phyloP scores from a whole-genome alignment of 192 early-diverging fungal species.

The Allomyces macrogynus region DNA sequence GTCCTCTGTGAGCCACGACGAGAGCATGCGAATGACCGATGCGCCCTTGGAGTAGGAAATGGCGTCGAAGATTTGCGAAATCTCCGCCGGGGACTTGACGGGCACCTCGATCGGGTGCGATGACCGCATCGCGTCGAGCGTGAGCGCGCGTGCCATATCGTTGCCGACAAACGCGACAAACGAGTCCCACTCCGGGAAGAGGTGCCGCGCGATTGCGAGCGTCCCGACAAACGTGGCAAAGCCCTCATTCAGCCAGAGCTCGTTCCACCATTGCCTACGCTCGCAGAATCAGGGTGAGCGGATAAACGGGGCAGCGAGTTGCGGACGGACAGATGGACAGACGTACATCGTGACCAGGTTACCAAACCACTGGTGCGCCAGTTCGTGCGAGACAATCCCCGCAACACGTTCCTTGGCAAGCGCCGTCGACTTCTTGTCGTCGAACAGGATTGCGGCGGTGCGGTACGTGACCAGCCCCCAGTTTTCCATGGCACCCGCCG shows the following conservation, averaged over 20 bases:
- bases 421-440: conserved; percentile 25
- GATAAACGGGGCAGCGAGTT: too few relatives aligned
- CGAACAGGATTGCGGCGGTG: conserved; percentile 43
- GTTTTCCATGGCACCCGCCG: conserved; percentile 68
- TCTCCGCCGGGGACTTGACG: conserved; percentile 45
- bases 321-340: too few relatives aligned
- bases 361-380: conserved; percentile 72
- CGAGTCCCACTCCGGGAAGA: conserved; percentile 60
- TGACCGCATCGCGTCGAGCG: conserved; percentile 51
- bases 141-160: conserved; percentile 39
- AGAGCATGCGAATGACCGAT: conserved; percentile 63
- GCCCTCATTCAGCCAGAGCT: conserved; percentile 73
- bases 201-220: conserved; percentile 45
- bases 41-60: conserved; percentile 70
- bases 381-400: conserved; percentile 55
- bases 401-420: conserved; percentile 40
- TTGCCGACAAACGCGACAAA: conserved; percentile 50
- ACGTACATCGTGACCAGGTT: conserved; percentile 67
- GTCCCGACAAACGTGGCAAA: conserved; percentile 67
- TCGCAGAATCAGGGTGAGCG: too few relatives aligned
- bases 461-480: conserved; percentile 70
- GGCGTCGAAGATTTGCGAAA: conserved; percentile 69
- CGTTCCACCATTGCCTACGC: conserved; percentile 23
- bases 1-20: conserved; percentile 27
- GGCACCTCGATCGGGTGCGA: conserved; percentile 68